Evolutionary conservation across 805 yeast species (phyloP), one percentile per base, ranked within the genome.

Genomic region (Saturnispora silvae): DNA sequence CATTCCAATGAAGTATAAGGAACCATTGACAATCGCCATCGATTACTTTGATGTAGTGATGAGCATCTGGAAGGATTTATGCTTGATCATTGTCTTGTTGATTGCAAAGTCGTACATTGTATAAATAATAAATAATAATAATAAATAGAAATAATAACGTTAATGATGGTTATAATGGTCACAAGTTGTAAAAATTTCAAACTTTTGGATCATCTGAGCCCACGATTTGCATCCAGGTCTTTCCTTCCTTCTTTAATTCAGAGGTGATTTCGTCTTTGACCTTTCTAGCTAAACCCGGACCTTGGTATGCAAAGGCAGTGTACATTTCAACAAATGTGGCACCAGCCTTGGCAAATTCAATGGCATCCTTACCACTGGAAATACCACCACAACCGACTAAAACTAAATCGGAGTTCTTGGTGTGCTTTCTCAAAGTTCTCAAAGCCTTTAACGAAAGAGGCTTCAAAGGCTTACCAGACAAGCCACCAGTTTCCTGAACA

Each of bases 381-480:
- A 89, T 85, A 46, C 97, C 97, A 40, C 97, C 97, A 60, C 96
- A 86, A 24, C 97, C 97, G 46, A 89, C 71, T 30, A 89, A 67
- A 2, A 86, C 81, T 45, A 86, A 58, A 37, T 75, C 68, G 1
- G 81, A 70, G 43, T 74, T 83, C 50, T 84, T 84, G 26, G 94
- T 72, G 53, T 81, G 70, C 48, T 81, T 77, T 40, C 92, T 75
- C 48, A 89, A 74, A 2, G 71, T 60, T 42, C 67, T 70, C 47
- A 89, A 65, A 0, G 94, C 92, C 44, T 73, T 62, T 41, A 89
- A 63, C 2, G 95, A 67, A 35, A 75, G 65, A 33, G 84, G 87
- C 58, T 87, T 89, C 39, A 89, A 66, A 14, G 97, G 97, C 40
- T 72, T 71, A n/a, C 97, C 97, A 0, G 95, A 82, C 28, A 89